These are phyloP conservation scores for Handroanthus guayacan DNA, from an alignment of 257 asterid genomes.

Conservation along the genomic window DNA sequence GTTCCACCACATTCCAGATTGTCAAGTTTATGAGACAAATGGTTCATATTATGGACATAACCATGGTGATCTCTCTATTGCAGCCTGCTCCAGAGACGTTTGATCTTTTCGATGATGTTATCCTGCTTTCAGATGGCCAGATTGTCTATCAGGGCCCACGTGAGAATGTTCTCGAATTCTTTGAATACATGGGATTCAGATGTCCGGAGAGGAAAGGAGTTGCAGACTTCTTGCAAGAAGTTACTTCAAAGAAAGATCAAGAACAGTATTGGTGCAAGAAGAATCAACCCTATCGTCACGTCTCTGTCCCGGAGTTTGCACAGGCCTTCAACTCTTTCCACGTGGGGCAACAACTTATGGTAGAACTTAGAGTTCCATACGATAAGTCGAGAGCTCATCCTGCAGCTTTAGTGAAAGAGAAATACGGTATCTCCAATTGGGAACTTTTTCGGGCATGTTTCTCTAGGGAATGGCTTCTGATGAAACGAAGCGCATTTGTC, in stretches of 20 bases:
- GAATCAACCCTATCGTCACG: slow-evolving; percentile 55
- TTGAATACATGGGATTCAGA: slow-evolving; percentile 68
- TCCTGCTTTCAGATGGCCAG: slow-evolving; percentile 79
- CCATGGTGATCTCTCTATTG: slow-evolving; percentile 82
- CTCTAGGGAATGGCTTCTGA: slow-evolving; percentile 75
- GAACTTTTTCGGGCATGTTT: slow-evolving; percentile 78
- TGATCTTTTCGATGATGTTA: slow-evolving; percentile 76
- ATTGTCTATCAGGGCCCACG: slow-evolving; percentile 86
- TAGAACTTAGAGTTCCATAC: slow-evolving; percentile 66
- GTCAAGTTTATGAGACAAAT: slow-evolving; percentile 83
- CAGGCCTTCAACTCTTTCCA: slow-evolving; percentile 62
- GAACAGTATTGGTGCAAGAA: slow-evolving; percentile 71
- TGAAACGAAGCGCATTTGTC: slow-evolving; percentile 69
- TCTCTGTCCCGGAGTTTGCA: slow-evolving; percentile 65
- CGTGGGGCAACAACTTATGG: slow-evolving; percentile 52
- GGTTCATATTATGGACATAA: slow-evolving; percentile 77
- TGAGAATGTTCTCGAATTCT: slow-evolving; percentile 70
- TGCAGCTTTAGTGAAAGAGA: slow-evolving; percentile 79
- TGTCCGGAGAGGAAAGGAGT: slow-evolving; percentile 88
- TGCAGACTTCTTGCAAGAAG: slow-evolving; percentile 90
- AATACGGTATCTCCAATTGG: slow-evolving; percentile 72
- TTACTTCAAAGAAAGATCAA: slow-evolving; percentile 85
- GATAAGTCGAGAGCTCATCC: slow-evolving; percentile 70
- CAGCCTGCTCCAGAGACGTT: slow-evolving; percentile 92
- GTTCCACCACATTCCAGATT: slow-evolving; percentile 90